A percentile compares a stretch with the other conserved stretches of the same genome.
These are phyloP conservation scores for Achaetomium macrosporum DNA, from an alignment of 2,329 filamentous ascomycete species.

Conservation along the genomic window DNA sequence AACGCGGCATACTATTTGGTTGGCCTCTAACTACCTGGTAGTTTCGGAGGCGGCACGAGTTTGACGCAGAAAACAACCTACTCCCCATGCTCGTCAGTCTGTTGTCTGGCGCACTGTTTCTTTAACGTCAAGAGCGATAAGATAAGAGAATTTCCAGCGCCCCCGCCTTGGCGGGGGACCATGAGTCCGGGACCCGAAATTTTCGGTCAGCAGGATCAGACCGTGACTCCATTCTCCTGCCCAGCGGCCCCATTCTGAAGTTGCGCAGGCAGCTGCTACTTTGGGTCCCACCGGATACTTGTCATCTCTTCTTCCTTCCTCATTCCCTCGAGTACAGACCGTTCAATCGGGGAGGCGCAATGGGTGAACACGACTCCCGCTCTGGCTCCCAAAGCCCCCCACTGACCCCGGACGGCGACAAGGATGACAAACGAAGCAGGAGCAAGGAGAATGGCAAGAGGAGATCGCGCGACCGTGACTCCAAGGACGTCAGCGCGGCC, in stretches of 20 bases:
- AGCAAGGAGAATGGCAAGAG: conserved; percentile 19
- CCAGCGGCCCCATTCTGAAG: neutral
- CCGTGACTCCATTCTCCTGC: conserved; percentile 3
- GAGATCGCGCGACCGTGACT: conserved; percentile 10
- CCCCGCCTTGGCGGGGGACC: neutral
- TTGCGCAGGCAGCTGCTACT: conserved; percentile 12
- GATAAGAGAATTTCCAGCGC: conserved; percentile 2
- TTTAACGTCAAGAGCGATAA: conserved; percentile 14
- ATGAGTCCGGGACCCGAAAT: conserved; percentile 10
- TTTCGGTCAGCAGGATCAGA: conserved; percentile 12
- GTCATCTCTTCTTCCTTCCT: neutral
- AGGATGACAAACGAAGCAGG: conserved; percentile 30
- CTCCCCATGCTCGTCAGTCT: too few species aligned
- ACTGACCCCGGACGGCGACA: conserved; percentile 23
- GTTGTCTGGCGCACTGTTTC: too few species aligned
- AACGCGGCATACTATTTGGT: too few species aligned
- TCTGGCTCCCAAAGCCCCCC: conserved; percentile 30
- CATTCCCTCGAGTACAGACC: neutral
- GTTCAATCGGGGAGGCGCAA: conserved; percentile 15
- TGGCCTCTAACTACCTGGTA: too few species aligned
- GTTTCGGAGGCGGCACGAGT: too few species aligned
- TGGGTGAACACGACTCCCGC: conserved; percentile 27
- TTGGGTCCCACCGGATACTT: neutral
- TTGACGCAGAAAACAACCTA: too few species aligned
- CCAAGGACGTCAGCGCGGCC: neutral